These are phyloP conservation scores for Kitagawia praeruptora DNA, from an alignment of 129 eudicot species.

Conservation along the genomic window DNA sequence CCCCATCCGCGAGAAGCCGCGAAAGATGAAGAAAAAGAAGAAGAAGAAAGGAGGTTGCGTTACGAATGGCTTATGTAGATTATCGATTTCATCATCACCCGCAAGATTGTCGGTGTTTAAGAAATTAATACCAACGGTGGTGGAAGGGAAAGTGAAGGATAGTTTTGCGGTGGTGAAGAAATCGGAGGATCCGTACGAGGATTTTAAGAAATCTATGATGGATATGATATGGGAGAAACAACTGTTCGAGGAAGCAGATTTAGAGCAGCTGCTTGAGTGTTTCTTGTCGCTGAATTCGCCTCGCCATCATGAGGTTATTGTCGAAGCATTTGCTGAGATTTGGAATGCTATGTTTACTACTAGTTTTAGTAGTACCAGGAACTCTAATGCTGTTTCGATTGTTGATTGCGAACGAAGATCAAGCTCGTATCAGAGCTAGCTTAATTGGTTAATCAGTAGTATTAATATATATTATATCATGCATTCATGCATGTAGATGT, in stretches of 20 bases:
- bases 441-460: neutral
- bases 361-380: neutral
- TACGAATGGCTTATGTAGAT: slow-evolving; percentile 22
- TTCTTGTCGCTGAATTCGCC: slow-evolving; percentile 69
- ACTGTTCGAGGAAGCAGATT: slow-evolving; percentile 58
- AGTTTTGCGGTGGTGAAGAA: slow-evolving; percentile 85
- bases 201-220: slow-evolving; percentile 82
- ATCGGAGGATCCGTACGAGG: slow-evolving; percentile 81
- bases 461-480: neutral
- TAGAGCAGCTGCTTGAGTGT: slow-evolving; percentile 75
- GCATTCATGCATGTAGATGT: neutral
- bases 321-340: slow-evolving; percentile 66
- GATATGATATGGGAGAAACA: slow-evolving; percentile 91
- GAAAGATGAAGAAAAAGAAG: slow-evolving; percentile 14
- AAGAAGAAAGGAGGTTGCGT: slow-evolving; percentile 14
- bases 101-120: slow-evolving; percentile 69
- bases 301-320: slow-evolving; percentile 58
- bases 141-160: slow-evolving; percentile 81
- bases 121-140: slow-evolving; percentile 60
- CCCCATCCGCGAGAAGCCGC: slow-evolving; percentile 34
- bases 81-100: slow-evolving; percentile 19
- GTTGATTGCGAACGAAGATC: neutral
- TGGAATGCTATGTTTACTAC: slow-evolving; percentile 56
- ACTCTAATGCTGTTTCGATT: neutral
- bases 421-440: neutral